Evolutionary conservation across 306 rosid genomes (phyloP).

Genomic region (Cicer chorassanicum): DNA sequence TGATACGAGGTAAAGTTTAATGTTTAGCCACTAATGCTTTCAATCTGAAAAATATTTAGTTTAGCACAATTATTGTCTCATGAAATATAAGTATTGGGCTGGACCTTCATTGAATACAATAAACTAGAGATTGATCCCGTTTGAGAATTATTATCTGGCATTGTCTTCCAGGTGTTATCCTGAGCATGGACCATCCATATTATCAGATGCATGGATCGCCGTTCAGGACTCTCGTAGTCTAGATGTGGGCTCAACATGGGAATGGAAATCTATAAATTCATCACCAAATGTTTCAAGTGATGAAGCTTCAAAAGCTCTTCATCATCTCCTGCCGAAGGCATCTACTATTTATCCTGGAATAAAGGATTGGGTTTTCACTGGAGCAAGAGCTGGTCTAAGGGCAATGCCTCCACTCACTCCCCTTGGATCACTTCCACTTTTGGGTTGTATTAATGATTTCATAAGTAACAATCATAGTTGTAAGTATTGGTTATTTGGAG

Average conservation of each 20-base stretch:
- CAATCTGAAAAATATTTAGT: slow-evolving; percentile 11
- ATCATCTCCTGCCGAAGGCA: slow-evolving; percentile 80
- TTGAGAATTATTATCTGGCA: slow-evolving; percentile 19
- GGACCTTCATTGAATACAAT: not conserved
- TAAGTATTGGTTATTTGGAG: slow-evolving; percentile 88
- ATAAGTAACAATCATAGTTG: slow-evolving; percentile 52
- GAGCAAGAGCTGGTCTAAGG: slow-evolving; percentile 92
- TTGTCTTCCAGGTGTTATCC: slow-evolving; percentile 70
- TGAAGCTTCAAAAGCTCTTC: slow-evolving; percentile 69
- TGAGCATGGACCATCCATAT: slow-evolving; percentile 68
- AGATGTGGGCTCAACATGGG: slow-evolving; percentile 88
- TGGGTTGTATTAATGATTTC: slow-evolving; percentile 76
- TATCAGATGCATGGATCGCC: slow-evolving; percentile 92
- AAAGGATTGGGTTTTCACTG: slow-evolving; percentile 66
- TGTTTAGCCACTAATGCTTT: slow-evolving; percentile 13
- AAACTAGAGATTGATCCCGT: slow-evolving; percentile 9
- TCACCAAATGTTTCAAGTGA: slow-evolving; percentile 63
- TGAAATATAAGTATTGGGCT: slow-evolving; percentile 25
- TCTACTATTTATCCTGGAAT: slow-evolving; percentile 67
- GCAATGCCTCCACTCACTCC: slow-evolving; percentile 96
- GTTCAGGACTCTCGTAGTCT: slow-evolving; percentile 68
- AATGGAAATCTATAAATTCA: slow-evolving; percentile 82
- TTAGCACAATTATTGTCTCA: slow-evolving; percentile 1
- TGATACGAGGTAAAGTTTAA: slow-evolving; percentile 55
- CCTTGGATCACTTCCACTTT: slow-evolving; percentile 81